Evolutionary conservation across 768 basidiomycete genomes (phyloP).

Genomic region (Fistulinella prunicolor): DNA sequence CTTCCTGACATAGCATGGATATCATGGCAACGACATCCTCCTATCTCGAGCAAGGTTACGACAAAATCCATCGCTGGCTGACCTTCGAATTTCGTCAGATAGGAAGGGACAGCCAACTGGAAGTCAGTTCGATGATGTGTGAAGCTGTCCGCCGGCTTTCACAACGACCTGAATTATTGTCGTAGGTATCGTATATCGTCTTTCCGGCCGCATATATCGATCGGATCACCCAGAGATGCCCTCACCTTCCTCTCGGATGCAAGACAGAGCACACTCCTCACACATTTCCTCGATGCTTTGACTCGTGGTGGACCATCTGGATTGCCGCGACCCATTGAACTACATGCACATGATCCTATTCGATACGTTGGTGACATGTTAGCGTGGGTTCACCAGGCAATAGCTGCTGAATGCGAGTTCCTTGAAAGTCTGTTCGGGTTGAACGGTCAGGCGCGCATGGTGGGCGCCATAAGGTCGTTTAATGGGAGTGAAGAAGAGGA

Average conservation of each 20-base stretch:
- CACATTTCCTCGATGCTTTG: conserved; percentile 82
- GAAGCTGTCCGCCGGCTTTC: conserved; percentile 75
- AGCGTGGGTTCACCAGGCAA: conserved; percentile 95
- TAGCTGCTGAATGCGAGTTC: conserved; percentile 93
- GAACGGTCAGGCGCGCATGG: conserved; percentile 55
- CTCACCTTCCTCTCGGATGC: conserved; percentile 74
- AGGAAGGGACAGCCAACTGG: conserved; percentile 69
- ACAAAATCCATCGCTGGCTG: conserved; percentile 85
- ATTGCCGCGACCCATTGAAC: conserved; percentile 87
- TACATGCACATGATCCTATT: conserved; percentile 96
- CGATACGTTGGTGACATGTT: conserved; percentile 98
- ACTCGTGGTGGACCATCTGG: conserved; percentile 86
- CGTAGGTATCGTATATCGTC: conserved; percentile 16
- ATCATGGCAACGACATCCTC: conserved; percentile 82
- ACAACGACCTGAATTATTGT: conserved; percentile 71
- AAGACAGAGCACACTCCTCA: conserved; percentile 75
- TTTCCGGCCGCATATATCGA: not conserved
- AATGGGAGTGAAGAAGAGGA: conserved; percentile 64
- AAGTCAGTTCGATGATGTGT: conserved; percentile 61
- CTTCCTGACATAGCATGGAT: conserved; percentile 58
- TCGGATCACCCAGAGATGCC: conserved; percentile 54
- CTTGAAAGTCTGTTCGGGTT: conserved; percentile 83
- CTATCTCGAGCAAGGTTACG: conserved; percentile 85
- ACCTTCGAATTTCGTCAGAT: conserved; percentile 81
- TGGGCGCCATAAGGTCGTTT: conserved; percentile 63